Conservation (phyloP, 768 basidiomycete species). For the Rhodosporidiobolus sp. region DNA sequence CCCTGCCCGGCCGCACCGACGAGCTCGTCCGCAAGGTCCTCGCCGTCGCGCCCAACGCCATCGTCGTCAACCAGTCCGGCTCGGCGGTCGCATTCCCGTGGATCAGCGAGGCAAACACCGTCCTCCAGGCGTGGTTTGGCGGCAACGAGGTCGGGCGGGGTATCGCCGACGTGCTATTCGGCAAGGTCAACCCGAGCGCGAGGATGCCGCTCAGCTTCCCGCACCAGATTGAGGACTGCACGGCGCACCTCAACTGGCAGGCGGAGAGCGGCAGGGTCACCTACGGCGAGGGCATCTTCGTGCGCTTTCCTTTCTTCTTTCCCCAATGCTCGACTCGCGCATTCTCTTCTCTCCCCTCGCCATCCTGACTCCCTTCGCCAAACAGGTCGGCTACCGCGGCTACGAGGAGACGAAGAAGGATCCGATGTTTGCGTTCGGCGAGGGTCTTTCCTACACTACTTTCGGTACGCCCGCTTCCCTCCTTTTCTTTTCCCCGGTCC, state of each 20-base stretch:
- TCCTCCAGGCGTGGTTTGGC: slow-evolving; percentile 76
- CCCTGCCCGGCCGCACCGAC: slow-evolving; percentile 69
- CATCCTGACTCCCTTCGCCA: slow-evolving; percentile 47
- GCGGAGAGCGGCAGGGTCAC: slow-evolving; percentile 27
- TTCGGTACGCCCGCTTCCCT: slow-evolving; percentile 52
- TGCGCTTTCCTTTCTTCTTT: slow-evolving; percentile 49
- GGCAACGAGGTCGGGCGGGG: slow-evolving; percentile 78
- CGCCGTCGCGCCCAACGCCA: slow-evolving; percentile 63
- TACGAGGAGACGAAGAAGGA: slow-evolving; percentile 64
- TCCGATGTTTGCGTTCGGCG: slow-evolving; percentile 74
- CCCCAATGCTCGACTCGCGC: too few relatives aligned
- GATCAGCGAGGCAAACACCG: slow-evolving; percentile 62
- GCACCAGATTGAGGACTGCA: slow-evolving; percentile 64
- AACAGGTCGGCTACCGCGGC: slow-evolving; percentile 55
- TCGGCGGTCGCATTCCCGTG: slow-evolving; percentile 61
- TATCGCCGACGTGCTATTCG: slow-evolving; percentile 76
- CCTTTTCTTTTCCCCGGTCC: too few relatives aligned
- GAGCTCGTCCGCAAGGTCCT: slow-evolving; percentile 67
- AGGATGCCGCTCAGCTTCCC: slow-evolving; percentile 78
- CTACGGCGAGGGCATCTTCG: slow-evolving; percentile 15
- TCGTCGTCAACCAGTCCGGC: slow-evolving; percentile 69
- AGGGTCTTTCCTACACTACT: slow-evolving; percentile 70
- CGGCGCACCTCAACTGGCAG: slow-evolving; percentile 51
- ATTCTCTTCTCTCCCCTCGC: slow-evolving; percentile 42
- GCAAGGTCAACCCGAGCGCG: slow-evolving; percentile 72